Conservation (phyloP, 2,329 filamentous ascomycete genomes). For the Alternaria brassicicola region DNA sequence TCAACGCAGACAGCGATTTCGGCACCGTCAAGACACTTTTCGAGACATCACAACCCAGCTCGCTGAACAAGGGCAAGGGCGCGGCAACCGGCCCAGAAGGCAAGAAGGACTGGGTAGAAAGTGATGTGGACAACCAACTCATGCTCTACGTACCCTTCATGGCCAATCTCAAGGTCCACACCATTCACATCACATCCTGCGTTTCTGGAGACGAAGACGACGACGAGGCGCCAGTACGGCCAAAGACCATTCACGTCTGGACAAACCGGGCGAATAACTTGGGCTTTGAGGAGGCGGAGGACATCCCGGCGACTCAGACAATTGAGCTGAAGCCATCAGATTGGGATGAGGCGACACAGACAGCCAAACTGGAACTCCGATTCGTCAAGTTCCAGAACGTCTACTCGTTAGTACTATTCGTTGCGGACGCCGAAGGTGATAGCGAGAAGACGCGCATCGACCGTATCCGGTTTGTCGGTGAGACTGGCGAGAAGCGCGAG, state of each 20-base stretch:
- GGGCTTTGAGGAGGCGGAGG: constrained; percentile 93
- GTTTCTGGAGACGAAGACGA: constrained; percentile 66
- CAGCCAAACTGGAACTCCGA: constrained; percentile 66
- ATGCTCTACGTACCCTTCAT: constrained; percentile 93
- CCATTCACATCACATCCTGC: constrained; percentile 81
- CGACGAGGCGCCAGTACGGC: constrained; percentile 78
- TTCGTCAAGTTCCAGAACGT: constrained; percentile 99
- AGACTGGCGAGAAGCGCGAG: constrained; percentile 87
- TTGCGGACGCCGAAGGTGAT: constrained; percentile 80
- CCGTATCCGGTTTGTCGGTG: constrained; percentile 79
- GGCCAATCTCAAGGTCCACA: constrained; percentile 86
- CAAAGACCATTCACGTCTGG: constrained; percentile 83
- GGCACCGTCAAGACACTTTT: constrained; percentile 78
- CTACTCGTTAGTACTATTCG: constrained; percentile 82
- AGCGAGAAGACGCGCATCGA: constrained; percentile 86
- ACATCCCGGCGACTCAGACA: constrained; percentile 78
- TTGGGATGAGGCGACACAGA: constrained; percentile 67
- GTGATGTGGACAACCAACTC: constrained; percentile 94
- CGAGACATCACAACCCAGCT: constrained; percentile 68
- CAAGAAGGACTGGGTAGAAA: constrained; percentile 84
- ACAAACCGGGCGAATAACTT: constrained; percentile 88
- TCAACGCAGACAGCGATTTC: constrained; percentile 82
- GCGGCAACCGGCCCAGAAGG: constrained; percentile 63
- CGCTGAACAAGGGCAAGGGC: constrained; percentile 57
- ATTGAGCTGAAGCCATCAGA: constrained; percentile 76